Percentiles rank a stretch among this genome's conserved stretches.
Evolutionary conservation across 257 asterid genomes (phyloP).

Genomic region (Rehmannia glutinosa): DNA sequence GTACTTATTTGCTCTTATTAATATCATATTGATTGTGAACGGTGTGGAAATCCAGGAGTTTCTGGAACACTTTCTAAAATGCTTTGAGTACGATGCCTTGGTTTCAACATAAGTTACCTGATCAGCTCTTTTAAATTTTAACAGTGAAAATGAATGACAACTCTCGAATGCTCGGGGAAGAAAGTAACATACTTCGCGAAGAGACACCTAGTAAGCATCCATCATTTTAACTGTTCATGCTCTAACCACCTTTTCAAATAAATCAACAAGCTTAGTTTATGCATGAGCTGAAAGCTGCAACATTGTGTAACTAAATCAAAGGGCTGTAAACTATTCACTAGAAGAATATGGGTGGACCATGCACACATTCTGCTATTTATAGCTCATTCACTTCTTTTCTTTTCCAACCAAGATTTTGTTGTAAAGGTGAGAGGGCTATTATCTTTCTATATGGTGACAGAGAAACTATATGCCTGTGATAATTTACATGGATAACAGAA

Average conservation of each 20-base stretch:
- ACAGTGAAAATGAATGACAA: constrained; percentile 39
- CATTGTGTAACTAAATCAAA: no score
- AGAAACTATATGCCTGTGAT: not conserved
- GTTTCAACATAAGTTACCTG: constrained; percentile 9
- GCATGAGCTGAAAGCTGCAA: no score
- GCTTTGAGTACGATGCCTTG: no score
- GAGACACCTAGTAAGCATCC: constrained; percentile 38
- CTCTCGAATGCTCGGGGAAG: constrained; percentile 37
- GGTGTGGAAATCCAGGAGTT: no score
- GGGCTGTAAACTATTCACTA: no score
- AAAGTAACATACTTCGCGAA: constrained; percentile 32
- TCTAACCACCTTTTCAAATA: not conserved
- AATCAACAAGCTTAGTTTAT: not conserved
- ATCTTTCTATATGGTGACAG: not conserved
- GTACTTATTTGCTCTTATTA: not conserved
- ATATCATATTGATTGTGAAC: not conserved
- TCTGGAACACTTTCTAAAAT: no score
- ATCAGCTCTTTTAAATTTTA: not conserved
- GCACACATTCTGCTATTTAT: no score
- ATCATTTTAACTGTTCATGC: not conserved
- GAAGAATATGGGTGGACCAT: no score
- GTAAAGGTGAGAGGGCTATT: not conserved
- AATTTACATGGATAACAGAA: not conserved
- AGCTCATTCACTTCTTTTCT: not conserved
- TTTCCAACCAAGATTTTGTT: not conserved